phyloP scores from a whole-genome alignment of 1,284 basidiomycete species.

The Phellinidium pouzarii region DNA sequence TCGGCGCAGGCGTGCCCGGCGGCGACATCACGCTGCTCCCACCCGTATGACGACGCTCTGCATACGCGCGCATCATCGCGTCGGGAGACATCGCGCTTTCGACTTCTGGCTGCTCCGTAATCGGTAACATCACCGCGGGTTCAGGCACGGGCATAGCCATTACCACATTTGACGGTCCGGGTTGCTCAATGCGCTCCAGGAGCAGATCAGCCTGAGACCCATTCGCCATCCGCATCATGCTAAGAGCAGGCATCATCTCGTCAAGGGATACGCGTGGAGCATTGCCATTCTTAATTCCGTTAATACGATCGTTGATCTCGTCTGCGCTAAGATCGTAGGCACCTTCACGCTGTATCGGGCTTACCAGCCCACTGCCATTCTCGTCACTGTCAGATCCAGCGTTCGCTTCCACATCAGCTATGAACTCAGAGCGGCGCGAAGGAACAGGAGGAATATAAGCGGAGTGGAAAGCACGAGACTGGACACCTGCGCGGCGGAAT shows the following conservation, averaged over 20 bases:
- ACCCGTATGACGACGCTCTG: conserved; percentile 41
- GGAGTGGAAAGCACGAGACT: conserved; percentile 52
- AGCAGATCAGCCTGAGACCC: conserved; percentile 28
- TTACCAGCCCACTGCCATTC: conserved; percentile 32
- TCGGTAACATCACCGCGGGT: no score
- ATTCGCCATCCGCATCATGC: conserved; percentile 53
- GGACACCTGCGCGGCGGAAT: conserved; percentile 38
- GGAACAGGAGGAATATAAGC: conserved; percentile 51
- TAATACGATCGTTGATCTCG: conserved; percentile 46
- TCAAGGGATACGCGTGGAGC: conserved; percentile 35
- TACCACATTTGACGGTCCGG: conserved; percentile 32
- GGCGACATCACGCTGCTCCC: conserved; percentile 10
- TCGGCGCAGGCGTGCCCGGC: conserved; percentile 10
- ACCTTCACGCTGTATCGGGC: conserved; percentile 65
- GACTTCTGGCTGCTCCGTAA: conserved; percentile 39
- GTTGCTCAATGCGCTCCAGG: conserved; percentile 3
- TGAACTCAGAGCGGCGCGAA: conserved; percentile 22
- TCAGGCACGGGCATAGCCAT: no score
- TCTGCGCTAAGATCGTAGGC: conserved; percentile 58
- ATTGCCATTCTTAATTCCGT: conserved; percentile 23
- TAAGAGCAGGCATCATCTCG: conserved; percentile 57
- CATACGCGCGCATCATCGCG: conserved; percentile 70
- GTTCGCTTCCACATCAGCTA: conserved; percentile 27
- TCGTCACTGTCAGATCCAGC: conserved; percentile 32
- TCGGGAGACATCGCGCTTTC: conserved; percentile 49